Base-by-base conservation (phyloP, 176 grass and related monocot species). In the Puya raimondii region DNA sequence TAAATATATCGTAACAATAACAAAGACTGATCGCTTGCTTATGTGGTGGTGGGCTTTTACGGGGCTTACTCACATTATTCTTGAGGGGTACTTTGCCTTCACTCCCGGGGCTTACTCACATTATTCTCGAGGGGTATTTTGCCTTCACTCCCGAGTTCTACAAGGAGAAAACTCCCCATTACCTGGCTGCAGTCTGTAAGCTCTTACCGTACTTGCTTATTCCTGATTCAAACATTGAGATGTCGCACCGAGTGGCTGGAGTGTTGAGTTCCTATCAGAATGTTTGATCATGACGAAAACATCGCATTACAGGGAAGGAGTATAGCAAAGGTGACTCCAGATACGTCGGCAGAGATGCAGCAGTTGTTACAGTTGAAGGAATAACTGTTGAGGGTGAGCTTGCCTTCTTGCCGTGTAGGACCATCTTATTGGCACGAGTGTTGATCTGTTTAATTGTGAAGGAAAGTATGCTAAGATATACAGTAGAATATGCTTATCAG, bases 21-120 rank as follows among this genome's bases (percentile, higher is more conserved):
- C 86, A 33, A 92, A 81, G 76, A 79, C 71, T 12, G 88, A 96
- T 76, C 80, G 93, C 23, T 16, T 85, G 79, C 80, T 96, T 54
- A 92, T 96, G 86, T 97, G 93, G 65, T 92, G 89, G 93, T 96
- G 89, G 93, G 86, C 79, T 12, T 96, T 96, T 75, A 96, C 93
- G 0, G 86, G 89, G n/a, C 49, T 97, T 29, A 97, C 89, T 11
- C 93, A 92, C 68, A 85, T 96, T 4, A 76, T 90, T 72, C 85
- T 96, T 5, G 86, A 92, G 67, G 93, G 89, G 1, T 82, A 91
- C 29, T 96, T 92, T 11, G 86, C 80, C 26, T 92, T 92, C 75
- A 71, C 76, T 26, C 86, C 86, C 0, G 0, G 86, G 89, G n/a
- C 49, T 96, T 29, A 96, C 89, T 11, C 93, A 92, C 68, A 85